Base-by-base conservation (phyloP, 75 land plant genomes). In the Sequoia sempervirens region DNA sequence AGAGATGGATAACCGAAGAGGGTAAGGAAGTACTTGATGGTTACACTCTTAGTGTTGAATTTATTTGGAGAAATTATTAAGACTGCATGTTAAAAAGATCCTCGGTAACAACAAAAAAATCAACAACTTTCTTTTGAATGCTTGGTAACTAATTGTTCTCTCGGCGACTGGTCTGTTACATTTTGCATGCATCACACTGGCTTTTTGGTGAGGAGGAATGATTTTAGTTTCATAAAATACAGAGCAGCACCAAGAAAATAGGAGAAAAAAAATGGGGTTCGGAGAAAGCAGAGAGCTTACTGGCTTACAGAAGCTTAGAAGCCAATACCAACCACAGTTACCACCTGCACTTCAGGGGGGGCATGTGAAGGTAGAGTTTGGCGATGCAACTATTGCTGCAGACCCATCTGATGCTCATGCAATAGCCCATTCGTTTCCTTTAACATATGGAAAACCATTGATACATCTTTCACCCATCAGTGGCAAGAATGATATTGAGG, bases 331-430 rank as follows among this genome's bases (percentile, higher is more conserved):
- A n/a, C 95, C 95, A 0, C 86, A 86, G 68, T 89, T 95, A 66
- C 95, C 97, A 38, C 97, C 97, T 6, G 94, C 93, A 64, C 93
- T 95, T 28, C 91, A 95, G 95, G 97, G 96, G n/a, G 91, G 89
- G 36, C 76, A 90, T 66, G 99, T 94, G 38, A 87, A 90, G 82
- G 93, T 97, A 28, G 92, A 92, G 70, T 83, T 85, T 50, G 96
- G 98, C 14, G 99, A 93, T 93, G 86, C 87, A 20, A 96, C 99
- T 41, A 88, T 91, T 12, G 89, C 94, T 54, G 83, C 90, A 3
- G 98, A 96, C 85, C 91, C 92, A 23, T 84, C 94, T 47, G 94
- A 89, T 88, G 92, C 89, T 8, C 84, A 87, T 75, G 87, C 90
- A 76, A 92, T 97, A 32, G 90, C 84, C 73, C 89, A 90, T 47